Evolutionary conservation across 805 yeast species (phyloP).

Genomic region (Wickerhamiella parazyma): DNA sequence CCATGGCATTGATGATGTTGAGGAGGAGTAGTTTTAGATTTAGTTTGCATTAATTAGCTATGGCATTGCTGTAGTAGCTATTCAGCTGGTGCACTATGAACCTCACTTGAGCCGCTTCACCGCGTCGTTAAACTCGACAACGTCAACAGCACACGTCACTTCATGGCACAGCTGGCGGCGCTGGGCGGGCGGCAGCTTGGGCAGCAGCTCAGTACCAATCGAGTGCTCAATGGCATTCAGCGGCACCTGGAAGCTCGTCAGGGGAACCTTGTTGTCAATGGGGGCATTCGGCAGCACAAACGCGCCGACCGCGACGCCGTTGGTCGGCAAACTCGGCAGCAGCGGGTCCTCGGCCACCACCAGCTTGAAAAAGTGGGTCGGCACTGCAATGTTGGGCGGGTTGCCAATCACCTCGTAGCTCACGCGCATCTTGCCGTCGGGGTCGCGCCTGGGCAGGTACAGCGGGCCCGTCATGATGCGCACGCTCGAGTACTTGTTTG

Average conservation of each 20-base stretch:
- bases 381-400: slow-evolving; percentile 94
- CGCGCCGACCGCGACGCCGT: slow-evolving; percentile 65
- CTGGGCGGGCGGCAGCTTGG: slow-evolving; percentile 45
- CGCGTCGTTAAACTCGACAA: slow-evolving; percentile 42
- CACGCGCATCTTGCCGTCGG: slow-evolving; percentile 77
- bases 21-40: slow-evolving; percentile 31
- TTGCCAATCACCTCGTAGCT: slow-evolving; percentile 87
- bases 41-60: too few species aligned
- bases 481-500: slow-evolving; percentile 57
- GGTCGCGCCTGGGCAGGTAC: slow-evolving; percentile 64
- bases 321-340: slow-evolving; percentile 21
- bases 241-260: slow-evolving; percentile 73
- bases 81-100: too few species aligned
- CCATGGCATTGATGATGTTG: slow-evolving; percentile 96
- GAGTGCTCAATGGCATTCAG: slow-evolving; percentile 78
- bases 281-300: slow-evolving; percentile 85
- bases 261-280: slow-evolving; percentile 57
- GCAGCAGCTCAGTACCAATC: slow-evolving; percentile 70
- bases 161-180: slow-evolving; percentile 63
- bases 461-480: slow-evolving; percentile 89
- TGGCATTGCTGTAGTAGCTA: too few species aligned
- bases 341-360: slow-evolving; percentile 63
- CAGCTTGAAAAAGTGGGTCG: slow-evolving; percentile 90
- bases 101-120: slow-evolving; percentile 8
- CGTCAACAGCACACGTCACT: slow-evolving; percentile 64